phyloP scores from a whole-genome alignment of 1,284 basidiomycete genomes.

The Papiliotrema nemorosa region DNA sequence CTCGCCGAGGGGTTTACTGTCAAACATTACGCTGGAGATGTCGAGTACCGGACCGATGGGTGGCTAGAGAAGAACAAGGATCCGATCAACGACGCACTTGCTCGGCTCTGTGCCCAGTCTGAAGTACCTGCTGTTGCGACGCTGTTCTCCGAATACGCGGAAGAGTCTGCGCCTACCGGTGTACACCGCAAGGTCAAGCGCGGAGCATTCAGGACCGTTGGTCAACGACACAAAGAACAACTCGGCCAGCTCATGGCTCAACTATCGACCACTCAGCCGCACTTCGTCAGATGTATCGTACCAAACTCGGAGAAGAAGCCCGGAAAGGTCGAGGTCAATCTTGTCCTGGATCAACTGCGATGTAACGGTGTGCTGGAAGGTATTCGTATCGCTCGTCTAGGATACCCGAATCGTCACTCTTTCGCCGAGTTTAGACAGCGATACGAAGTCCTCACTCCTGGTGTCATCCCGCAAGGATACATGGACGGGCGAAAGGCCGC shows the following conservation, averaged over 20 bases:
- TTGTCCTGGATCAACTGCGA: slow-evolving; percentile 93
- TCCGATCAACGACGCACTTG: slow-evolving; percentile 94
- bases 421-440: slow-evolving; percentile 97
- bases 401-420: slow-evolving; percentile 93
- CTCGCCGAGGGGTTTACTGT: slow-evolving; percentile 95
- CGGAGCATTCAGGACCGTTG: slow-evolving; percentile 95
- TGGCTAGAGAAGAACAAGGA: slow-evolving; percentile 99
- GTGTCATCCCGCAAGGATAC: slow-evolving; percentile 86
- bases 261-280: slow-evolving; percentile 89
- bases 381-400: slow-evolving; percentile 94
- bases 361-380: slow-evolving; percentile 99
- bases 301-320: slow-evolving; percentile 92
- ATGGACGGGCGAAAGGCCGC: slow-evolving; percentile 97
- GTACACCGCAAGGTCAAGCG: slow-evolving; percentile 81
- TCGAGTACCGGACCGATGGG: slow-evolving; percentile 92
- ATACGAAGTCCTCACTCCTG: slow-evolving; percentile 93
- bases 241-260: slow-evolving; percentile 87
- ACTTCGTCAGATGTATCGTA: slow-evolving; percentile 98
- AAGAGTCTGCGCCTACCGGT: slow-evolving; percentile 49
- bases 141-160: slow-evolving; percentile 81
- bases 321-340: slow-evolving; percentile 84
- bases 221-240: slow-evolving; percentile 95
- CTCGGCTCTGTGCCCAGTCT: slow-evolving; percentile 80
- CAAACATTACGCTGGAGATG: slow-evolving; percentile 93
- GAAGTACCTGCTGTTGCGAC: slow-evolving; percentile 74